Evolutionary conservation across 768 basidiomycete genomes (phyloP).

Genomic region (Tylopilus rubrobrunneus): DNA sequence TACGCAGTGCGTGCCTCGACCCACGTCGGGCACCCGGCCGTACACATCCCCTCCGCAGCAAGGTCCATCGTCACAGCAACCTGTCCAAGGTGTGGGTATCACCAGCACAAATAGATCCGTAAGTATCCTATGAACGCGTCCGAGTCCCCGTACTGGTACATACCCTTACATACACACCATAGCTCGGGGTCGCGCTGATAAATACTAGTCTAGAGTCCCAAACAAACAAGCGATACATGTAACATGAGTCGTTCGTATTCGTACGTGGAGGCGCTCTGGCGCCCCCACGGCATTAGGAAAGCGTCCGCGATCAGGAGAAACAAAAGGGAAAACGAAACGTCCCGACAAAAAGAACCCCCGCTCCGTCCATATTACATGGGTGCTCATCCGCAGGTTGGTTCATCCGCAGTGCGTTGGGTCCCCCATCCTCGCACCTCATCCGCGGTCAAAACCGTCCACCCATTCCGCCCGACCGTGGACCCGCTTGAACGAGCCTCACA

Average conservation of each 20-base stretch:
- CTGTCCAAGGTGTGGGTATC: too few species aligned
- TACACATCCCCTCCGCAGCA: too few species aligned
- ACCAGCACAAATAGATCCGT: background rate
- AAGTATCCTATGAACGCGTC: background rate
- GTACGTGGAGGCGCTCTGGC: background rate
- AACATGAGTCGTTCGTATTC: background rate
- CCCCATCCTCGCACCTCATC: background rate
- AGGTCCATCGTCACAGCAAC: too few species aligned
- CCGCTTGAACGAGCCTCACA: slow-evolving; percentile 39
- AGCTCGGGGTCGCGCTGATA: background rate
- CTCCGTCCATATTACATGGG: background rate
- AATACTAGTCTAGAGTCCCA: background rate
- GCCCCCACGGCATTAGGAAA: background rate
- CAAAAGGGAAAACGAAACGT: background rate
- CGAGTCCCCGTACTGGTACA: background rate
- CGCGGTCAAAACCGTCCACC: slow-evolving; percentile 19
- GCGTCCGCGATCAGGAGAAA: background rate
- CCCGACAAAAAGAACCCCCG: background rate
- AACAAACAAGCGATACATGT: background rate
- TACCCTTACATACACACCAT: background rate
- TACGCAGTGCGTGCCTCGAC: too few species aligned
- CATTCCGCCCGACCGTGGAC: slow-evolving; percentile 4
- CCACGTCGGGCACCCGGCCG: too few species aligned
- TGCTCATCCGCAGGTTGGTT: background rate
- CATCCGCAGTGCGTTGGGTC: background rate